Conservation (phyloP, 1,284 basidiomycete species). For the Mycena citricolor region DNA sequence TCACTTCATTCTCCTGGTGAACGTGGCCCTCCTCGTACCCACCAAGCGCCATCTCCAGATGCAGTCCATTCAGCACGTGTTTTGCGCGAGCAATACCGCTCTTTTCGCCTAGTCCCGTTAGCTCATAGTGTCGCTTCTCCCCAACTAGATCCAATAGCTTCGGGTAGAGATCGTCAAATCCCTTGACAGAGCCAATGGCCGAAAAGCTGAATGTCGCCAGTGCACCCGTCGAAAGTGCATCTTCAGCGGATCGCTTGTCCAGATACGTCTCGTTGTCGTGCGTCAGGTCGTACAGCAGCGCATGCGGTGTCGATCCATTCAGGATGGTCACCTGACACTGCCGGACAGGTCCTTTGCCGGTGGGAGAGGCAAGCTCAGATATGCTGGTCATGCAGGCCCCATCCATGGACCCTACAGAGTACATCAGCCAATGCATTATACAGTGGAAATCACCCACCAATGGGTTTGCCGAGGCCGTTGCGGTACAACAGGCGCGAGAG, state of each 20-base stretch:
- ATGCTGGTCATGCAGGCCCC: conserved; percentile 74
- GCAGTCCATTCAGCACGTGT: conserved; percentile 81
- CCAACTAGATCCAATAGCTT: conserved; percentile 84
- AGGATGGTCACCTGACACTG: conserved; percentile 76
- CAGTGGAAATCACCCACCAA: conserved; percentile 52
- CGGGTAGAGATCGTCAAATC: conserved; percentile 95
- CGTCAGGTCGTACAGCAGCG: conserved; percentile 90
- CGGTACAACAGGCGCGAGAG: conserved; percentile 83
- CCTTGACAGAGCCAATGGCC: conserved; percentile 90
- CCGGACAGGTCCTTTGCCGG: conserved; percentile 74
- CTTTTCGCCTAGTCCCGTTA: conserved; percentile 47
- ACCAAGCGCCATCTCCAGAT: conserved; percentile 84
- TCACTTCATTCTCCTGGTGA: conserved; percentile 89
- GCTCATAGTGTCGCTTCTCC: conserved; percentile 79
- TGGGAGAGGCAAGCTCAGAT: conserved; percentile 76
- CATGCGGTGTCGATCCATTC: conserved; percentile 85
- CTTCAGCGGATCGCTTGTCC: conserved; percentile 88
- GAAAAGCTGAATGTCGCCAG: conserved; percentile 85
- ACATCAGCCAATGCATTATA: conserved; percentile 1
- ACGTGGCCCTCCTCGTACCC: conserved; percentile 90
- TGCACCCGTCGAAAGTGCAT: conserved; percentile 89
- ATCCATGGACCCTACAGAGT: conserved; percentile 81
- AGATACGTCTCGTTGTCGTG: conserved; percentile 93
- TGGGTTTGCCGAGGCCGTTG: conserved; percentile 86
- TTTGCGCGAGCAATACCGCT: conserved; percentile 83